Conservation (phyloP, 1,284 basidiomycete species). For the Laetiporus sulphureus region DNA sequence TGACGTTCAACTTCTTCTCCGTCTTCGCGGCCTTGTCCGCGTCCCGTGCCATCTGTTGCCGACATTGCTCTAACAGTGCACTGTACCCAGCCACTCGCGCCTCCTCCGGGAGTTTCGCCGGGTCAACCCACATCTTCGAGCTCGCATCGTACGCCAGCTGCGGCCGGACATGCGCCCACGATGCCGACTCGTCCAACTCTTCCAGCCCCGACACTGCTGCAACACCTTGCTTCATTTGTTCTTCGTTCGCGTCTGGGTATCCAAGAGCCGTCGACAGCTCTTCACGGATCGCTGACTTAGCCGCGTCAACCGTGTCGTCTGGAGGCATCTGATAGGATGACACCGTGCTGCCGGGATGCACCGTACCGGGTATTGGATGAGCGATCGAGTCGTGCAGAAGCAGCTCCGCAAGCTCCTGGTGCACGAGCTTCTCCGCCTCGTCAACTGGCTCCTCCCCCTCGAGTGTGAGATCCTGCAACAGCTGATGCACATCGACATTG, state of each 20-base stretch:
- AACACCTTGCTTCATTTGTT: conserved; percentile 73
- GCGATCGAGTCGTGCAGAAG: conserved; percentile 86
- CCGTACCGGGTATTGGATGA: conserved; percentile 86
- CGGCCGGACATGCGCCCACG: conserved; percentile 65
- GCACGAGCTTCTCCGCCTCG: conserved; percentile 60
- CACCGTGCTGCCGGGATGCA: conserved; percentile 66
- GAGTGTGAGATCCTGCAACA: conserved; percentile 56
- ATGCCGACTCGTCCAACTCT: conserved; percentile 45
- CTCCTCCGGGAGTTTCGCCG: conserved; percentile 45
- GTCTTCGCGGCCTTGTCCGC: conserved; percentile 78
- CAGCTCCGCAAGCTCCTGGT: conserved; percentile 75
- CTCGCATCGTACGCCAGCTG: conserved; percentile 58
- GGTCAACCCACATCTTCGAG: conserved; percentile 63
- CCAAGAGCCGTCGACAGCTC: conserved; percentile 81
- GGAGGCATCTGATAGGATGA: conserved; percentile 74
- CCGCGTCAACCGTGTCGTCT: conserved; percentile 72
- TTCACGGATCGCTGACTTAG: conserved; percentile 67
- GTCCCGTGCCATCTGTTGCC: conserved; percentile 77
- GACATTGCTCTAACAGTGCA: conserved; percentile 53
- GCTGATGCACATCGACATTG: conserved; percentile 65
- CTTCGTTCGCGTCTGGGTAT: conserved; percentile 76
- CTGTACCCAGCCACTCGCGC: conserved; percentile 63
- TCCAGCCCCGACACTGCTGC: conserved; percentile 55
- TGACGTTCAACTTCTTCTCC: conserved; percentile 88
- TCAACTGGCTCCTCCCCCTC: conserved; percentile 39